phyloP scores from a whole-genome alignment of 2,329 filamentous ascomycete genomes.

The Clarireedia homoeocarpa region DNA sequence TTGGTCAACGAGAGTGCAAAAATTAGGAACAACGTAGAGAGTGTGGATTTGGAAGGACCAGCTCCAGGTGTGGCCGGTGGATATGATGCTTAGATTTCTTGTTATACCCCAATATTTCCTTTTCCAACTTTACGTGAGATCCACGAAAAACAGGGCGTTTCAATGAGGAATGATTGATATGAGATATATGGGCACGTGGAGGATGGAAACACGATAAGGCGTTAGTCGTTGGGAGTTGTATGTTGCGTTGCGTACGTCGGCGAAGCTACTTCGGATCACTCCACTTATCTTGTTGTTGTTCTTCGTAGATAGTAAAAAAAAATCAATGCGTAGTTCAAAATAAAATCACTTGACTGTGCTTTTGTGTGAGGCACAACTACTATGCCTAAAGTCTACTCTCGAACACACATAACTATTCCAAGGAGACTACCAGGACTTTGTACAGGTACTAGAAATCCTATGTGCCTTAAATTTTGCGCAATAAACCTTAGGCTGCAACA shows the following conservation, averaged over 20 bases:
- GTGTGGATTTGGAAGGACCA: conserved; percentile 29
- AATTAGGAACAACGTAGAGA: conserved; percentile 36
- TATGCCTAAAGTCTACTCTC: too few species aligned
- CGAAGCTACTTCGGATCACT: neutral
- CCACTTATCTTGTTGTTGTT: neutral
- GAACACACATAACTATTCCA: too few species aligned
- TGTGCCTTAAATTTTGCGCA: neutral
- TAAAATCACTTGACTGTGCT: too few species aligned
- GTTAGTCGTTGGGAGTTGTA: neutral
- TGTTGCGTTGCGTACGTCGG: neutral
- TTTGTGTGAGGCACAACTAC: too few species aligned
- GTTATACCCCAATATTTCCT: conserved; percentile 7
- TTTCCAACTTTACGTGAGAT: conserved; percentile 2
- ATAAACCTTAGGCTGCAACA: neutral
- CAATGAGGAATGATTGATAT: neutral
- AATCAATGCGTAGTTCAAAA: too few species aligned
- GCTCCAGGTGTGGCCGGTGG: conserved; percentile 28
- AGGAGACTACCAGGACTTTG: too few species aligned
- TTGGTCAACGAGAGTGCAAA: conserved; percentile 59
- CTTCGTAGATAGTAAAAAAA: too few species aligned
- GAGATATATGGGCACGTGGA: neutral
- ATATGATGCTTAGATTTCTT: conserved; percentile 23
- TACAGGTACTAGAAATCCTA: too few species aligned
- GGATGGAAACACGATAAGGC: neutral
- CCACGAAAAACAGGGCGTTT: conserved; percentile 4